A percentile compares a stretch with the other conserved stretches of the same genome.
Evolutionary conservation across 768 basidiomycete genomes (phyloP).

Genomic region (Russula sp.): DNA sequence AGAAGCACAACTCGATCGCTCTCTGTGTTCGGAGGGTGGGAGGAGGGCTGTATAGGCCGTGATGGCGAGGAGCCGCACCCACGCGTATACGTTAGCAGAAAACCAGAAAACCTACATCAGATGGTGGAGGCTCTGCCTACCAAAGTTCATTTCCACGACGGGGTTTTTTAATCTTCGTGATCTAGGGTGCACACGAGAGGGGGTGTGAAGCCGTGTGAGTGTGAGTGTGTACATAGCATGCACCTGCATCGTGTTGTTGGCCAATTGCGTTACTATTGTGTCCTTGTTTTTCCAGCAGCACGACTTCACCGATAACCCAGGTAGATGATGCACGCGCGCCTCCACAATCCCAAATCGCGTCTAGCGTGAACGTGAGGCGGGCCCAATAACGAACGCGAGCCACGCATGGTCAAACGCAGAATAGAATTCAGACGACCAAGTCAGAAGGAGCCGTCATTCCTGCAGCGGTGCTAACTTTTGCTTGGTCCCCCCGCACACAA

Average conservation of each 20-base stretch:
- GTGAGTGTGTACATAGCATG: not conserved
- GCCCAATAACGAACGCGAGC: not conserved
- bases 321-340: not conserved
- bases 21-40: not conserved
- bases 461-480: too few relatives aligned
- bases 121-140: not conserved
- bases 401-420: not conserved
- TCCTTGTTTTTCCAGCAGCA: not conserved
- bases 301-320: not conserved
- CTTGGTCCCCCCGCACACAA: too few relatives aligned
- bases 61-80: not conserved
- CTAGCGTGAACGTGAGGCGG: not conserved
- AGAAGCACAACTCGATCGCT: not conserved
- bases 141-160: too few relatives aligned
- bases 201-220: not conserved
- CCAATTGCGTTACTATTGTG: not conserved
- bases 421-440: too few relatives aligned
- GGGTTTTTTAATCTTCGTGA: not conserved
- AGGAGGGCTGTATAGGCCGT: not conserved
- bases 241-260: not conserved
- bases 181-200: conserved; percentile 7
- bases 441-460: too few relatives aligned
- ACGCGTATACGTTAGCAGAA: not conserved
- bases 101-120: not conserved
- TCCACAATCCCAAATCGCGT: not conserved